Conservation (phyloP, 225 moss, liverwort and hornwort species). For the Marchantia paleacea region DNA sequence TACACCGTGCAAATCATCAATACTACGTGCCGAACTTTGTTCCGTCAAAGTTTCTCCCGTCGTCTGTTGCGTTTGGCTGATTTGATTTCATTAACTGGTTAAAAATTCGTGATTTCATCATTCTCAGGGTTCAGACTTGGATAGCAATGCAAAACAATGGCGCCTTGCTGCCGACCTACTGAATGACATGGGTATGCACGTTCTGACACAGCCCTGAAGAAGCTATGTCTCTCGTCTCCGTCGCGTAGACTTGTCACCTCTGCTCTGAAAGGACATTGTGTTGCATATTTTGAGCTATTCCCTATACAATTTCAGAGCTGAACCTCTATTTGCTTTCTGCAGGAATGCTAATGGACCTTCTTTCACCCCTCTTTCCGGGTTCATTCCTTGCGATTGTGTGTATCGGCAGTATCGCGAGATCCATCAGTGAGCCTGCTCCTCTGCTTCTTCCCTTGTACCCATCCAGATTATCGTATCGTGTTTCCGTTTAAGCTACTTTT, state of each 20-base stretch:
- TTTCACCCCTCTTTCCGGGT: slow-evolving; percentile 91
- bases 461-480: neutral
- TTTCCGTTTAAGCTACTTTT: neutral
- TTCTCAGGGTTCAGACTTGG: slow-evolving; percentile 82
- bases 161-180: slow-evolving; percentile 91
- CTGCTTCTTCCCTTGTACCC: neutral
- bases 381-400: slow-evolving; percentile 85
- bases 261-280: neutral
- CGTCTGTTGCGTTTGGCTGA: neutral
- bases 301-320: no score
- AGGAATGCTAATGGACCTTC: slow-evolving; percentile 99
- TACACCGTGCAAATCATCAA: no score
- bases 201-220: neutral
- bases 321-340: slow-evolving; percentile 24
- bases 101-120: neutral
- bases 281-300: neutral
- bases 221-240: neutral
- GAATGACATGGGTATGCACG: slow-evolving; percentile 80
- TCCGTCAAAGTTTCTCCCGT: neutral
- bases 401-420: slow-evolving; percentile 94
- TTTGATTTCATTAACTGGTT: neutral
- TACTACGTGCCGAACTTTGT: neutral
- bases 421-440: slow-evolving; percentile 73
- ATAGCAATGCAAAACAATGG: slow-evolving; percentile 98
- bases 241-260: neutral